Evolutionary conservation across 108 stramenopile genomes (phyloP).

Genomic region (Cylindrotheca closterium): DNA sequence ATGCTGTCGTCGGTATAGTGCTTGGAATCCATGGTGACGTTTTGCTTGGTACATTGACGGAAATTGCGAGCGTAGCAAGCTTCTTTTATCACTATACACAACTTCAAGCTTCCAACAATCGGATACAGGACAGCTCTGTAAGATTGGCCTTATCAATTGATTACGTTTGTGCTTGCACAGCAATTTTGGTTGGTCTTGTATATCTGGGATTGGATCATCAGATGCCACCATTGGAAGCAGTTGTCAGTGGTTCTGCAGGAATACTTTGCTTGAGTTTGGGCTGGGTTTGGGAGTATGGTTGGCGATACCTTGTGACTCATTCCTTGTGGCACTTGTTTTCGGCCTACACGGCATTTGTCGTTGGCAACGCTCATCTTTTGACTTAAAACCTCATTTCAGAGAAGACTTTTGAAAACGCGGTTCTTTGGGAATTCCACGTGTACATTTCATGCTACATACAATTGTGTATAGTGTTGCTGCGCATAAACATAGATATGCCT

Average conservation of each 20-base stretch:
- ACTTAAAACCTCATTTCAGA: no score
- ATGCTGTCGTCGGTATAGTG: constrained; percentile 59
- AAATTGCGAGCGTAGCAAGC: constrained; percentile 66
- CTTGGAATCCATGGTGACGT: constrained; percentile 53
- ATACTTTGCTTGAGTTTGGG: constrained; percentile 49
- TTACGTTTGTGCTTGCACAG: constrained; percentile 60
- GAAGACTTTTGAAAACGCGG: no score
- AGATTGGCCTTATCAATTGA: constrained; percentile 73
- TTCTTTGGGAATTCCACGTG: no score
- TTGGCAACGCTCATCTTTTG: constrained; percentile 36
- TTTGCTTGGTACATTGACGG: constrained; percentile 61
- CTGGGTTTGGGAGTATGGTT: constrained; percentile 74
- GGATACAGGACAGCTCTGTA: constrained; percentile 31
- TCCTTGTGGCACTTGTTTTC: constrained; percentile 75
- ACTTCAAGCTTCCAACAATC: constrained; percentile 36
- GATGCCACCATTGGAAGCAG: constrained; percentile 45
- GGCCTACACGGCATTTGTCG: constrained; percentile 68
- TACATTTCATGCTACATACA: no score
- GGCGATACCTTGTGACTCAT: constrained; percentile 66
- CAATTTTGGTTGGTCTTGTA: constrained; percentile 35
- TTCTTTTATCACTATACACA: constrained; percentile 81
- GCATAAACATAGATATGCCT: no score
- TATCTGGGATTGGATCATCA: constrained; percentile 15
- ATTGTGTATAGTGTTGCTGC: no score
- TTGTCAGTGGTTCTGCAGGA: constrained; percentile 40